Base-by-base conservation (phyloP, 2,329 filamentous ascomycete genomes). In the Colletotrichum tofieldiae region DNA sequence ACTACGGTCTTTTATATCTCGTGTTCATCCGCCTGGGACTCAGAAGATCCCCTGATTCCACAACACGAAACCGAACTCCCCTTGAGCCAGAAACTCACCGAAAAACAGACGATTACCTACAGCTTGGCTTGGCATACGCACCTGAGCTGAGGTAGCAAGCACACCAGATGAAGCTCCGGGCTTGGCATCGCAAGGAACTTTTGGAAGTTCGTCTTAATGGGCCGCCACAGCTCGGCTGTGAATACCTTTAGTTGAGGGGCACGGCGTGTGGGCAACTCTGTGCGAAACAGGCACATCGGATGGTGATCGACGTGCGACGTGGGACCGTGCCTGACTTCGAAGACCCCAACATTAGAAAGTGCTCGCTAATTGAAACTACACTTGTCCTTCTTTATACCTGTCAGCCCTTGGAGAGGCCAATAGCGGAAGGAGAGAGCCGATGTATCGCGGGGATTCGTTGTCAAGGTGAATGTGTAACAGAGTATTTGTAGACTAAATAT, bases 211-310 rank as follows among this genome's bases (percentile, higher is more conserved):
- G 65, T 64, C 59, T 63, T 18, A 60, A 49, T 49, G 7, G n/a
- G 5, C 23, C 47, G 54, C 18, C 52, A 43, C 5, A 39, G 35
- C 23, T 54, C 49, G 49, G 61, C 41, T 45, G 8, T 18, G 43
- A 37, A 55, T 64, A 12, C 37, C 43, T 32, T n/a, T 58, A 8
- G 9, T 18, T 6, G 51, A 43, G 58, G 45, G 29, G 51, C 51
- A 56, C 35, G 16, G n/a, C 35, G 26, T 54, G 52, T 43, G 29
- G n/a, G 26, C 9, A 32, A 29, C 16, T 55, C 65, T 16, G 56
- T 67, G 58, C 58, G 56, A 58, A 47, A 39, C 14, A 47, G 12
- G 62, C 51, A 55, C 52, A 64, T 70, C 70, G 49, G 65, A 72
- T 55, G 54, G 54, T n/a, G 29, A n/a, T 69, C 45, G 32, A 45